Evolutionary conservation across 1,284 basidiomycete genomes (phyloP), one percentile per base, ranked within the genome.

Genomic region (Retiboletus flavoniger): DNA sequence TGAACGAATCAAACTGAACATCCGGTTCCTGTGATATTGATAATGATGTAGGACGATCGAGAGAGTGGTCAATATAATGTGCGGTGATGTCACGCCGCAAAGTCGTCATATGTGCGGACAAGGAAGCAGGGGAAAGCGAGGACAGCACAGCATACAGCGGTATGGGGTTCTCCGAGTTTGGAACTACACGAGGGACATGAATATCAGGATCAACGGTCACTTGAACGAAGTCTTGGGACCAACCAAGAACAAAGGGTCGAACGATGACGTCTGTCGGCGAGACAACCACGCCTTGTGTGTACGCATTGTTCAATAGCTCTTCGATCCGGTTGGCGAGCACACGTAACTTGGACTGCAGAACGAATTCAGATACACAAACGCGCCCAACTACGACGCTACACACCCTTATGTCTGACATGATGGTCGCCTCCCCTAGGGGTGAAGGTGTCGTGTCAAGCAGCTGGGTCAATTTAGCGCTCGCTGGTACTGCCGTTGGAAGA

Each of bases 261-360:
- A 89, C 74, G 17, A 71, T 64, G 21, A 89, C 61, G 54, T 78
- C 75, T 9, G 74, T 75, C 2, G 79, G 67, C 7, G 79, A 76
- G 28, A 87, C 63, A 2, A 75, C 63, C 21, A 92, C 69, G 60
- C 83, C 77, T 57, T 82, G 78, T 14, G 77, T 69, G 61, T 82
- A 91, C 2, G 85, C 86, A 50, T 89, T 83, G 57, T 77, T 80
- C 17, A 92, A 74, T 60, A 89, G 84, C 55, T 91, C 89, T 62
- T 89, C 84, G 5, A 81, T 71, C 31, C 80, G 78, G 53, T 86
- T 82, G 58, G 76, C 78, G 9, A 80, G 70, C 2, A 80, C 78
- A 52, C 77, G 76, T 56, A 82, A 78, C 60, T 75, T 80, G 47
- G 74, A 75, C 87, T 90, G 60, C 1, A 41, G 14, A 11, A 9